Evolutionary conservation across 2,329 filamentous ascomycete genomes (phyloP).

Genomic region (Pyrenochaeta sp.): DNA sequence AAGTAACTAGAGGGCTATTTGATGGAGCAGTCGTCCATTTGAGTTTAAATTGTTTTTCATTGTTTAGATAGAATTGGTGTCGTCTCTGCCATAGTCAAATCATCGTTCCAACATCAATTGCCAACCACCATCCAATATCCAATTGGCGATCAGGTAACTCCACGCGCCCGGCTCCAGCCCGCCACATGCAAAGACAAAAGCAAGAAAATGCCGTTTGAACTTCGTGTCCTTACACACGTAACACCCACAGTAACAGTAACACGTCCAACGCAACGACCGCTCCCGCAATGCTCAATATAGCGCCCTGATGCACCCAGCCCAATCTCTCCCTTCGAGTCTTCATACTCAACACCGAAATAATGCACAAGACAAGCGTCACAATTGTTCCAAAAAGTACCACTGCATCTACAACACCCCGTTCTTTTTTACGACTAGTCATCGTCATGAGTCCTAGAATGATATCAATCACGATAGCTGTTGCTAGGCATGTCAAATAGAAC

Average conservation of each 20-base stretch:
- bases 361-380: conserved; percentile 62
- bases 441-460: conserved; percentile 72
- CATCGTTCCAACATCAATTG: not conserved
- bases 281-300: conserved; percentile 34
- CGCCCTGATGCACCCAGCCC: conserved; percentile 43
- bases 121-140: not conserved
- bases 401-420: conserved; percentile 75
- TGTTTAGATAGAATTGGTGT: not conserved
- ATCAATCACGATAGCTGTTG: conserved; percentile 69
- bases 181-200: not conserved
- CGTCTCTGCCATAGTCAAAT: not conserved
- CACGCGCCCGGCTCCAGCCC: not conserved
- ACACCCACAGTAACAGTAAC: conserved; percentile 41
- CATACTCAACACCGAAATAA: conserved; percentile 44
- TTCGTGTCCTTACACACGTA: conserved; percentile 20
- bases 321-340: conserved; percentile 38
- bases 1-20: not conserved
- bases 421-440: conserved; percentile 71
- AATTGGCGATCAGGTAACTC: not conserved
- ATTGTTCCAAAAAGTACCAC: conserved; percentile 76
- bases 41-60: not conserved
- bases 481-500: conserved; percentile 61
- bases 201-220: not conserved
- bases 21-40: not conserved
- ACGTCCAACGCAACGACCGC: conserved; percentile 40